Base-by-base conservation (phyloP, 2,329 filamentous ascomycete species). In the Nemania abortiva region DNA sequence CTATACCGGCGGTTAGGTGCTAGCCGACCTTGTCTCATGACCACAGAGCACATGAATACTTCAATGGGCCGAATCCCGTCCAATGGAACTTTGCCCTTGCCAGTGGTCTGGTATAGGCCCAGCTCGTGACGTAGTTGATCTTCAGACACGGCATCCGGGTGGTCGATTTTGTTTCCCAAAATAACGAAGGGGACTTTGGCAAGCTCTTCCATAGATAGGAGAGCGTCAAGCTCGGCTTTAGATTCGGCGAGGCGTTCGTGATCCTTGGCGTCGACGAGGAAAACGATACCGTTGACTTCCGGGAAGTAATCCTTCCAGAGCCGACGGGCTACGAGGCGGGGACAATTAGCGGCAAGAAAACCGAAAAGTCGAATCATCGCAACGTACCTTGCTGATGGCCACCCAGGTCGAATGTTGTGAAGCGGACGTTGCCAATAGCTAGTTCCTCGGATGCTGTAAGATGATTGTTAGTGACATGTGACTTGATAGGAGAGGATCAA, bases 111-210 rank as follows among this genome's bases (percentile, higher is more conserved):
- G 84, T 97, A 98, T 78, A 99, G 84, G 72, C 96, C 96, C 68
- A 99, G 87, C 81, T 95, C 92, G 81, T 95, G 91, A 82, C 96
- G 90, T 79, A 98, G 88, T 85, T 98, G 94, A 77, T 98, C 95
- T 87, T 99, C 96, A 74, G 92, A 95, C 63, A 98, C 91, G 72
- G 96, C 96, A 76, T 97, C 92, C 63, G 95, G 95, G 85, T 98
- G 95, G 82, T 99, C 96, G 82, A 99, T 99, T 90, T 99, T 99
- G 90, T 99, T 99, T 77, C 96, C 96, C 72, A 99, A 89, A 76
- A 99, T 90, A 70, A 98, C 89, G 82, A 98, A 98, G 63, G 96
- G 96, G 9, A 97, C 96, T 87, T 97, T 98, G 81, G 90, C 86
- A 47, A 99, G 89, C 81, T 98, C 95, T 84, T 99, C 96, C 95